Base-by-base conservation (phyloP, 495 filamentous ascomycete species). In the Echria macrotheca region DNA sequence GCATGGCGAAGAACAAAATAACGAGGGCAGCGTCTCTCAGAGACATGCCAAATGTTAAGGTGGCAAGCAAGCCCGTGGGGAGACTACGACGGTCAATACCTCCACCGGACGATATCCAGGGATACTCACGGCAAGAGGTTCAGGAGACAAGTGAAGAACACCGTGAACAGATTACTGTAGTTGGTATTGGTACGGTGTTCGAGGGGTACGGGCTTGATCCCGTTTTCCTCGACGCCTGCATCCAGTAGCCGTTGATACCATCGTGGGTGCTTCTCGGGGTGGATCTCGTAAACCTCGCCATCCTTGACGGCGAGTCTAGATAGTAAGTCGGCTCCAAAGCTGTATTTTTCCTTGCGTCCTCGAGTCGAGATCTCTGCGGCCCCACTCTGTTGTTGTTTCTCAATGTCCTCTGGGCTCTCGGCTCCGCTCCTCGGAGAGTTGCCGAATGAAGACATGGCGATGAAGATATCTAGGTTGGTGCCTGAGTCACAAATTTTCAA, bases 1-100 rank as follows among this genome's bases (percentile, higher is more conserved):
- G 59, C 42, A 78, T 57, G 36, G 68, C 68, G 44, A 80, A 79
- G 63, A 81, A 81, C 12, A 82, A 44, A 44, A 81, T 82, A 45
- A 77, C 70, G 21, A 82, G 58, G 6, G 72, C 71, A 1, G 74
- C 63, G 52, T 82, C 77, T 31, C 77, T 60, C n/a, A 81, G 63
- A 28, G 65, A 66, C 63, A 82, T 57, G 18, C 69, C 71, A 49
- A 73, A 78, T 12, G 66, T 54, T 0, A 75, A 67, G 3, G 72
- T 77, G 7, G 73, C 76, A 21, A 77, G 59, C 59, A 78, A 69
- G 17, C 76, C 75, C 14, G 74, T 76, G n/a, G 73, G 73, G 26
- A 79, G 64, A 0, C 73, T 77, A 31, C 6, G 25, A 43, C 22
- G 10, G 28, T 49, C 15, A 37, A 15, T 28, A 21, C 9, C 4